Base-by-base conservation (phyloP, 148 eudicot genomes). In the Dianthus caryophyllus region DNA sequence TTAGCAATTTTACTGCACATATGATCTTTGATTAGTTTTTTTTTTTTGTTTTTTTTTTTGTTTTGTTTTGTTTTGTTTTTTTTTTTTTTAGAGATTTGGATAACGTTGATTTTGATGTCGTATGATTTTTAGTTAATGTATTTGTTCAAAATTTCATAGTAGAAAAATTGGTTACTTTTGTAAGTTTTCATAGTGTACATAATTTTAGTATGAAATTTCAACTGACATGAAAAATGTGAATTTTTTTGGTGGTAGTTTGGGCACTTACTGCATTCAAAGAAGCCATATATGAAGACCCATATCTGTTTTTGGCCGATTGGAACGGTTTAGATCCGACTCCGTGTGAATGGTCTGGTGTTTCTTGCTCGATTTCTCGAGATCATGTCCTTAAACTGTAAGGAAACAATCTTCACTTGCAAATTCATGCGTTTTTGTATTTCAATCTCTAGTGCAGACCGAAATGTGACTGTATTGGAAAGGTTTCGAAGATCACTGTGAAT, bases 211-310 rank as follows among this genome's bases (percentile, higher is more conserved):
- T 9, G 7, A 30, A 9, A 33, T 59, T 71, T 70, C 17, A 33
- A 46, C 27, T 72, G 57, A 61, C 52, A 46, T 41, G 64, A 63
- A 67, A 33, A 33, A 33, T 33, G 38, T 33, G 38, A 33, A 31
- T 41, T 41, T 4, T 33, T 41, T 41, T 41, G 73, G 64, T 58
- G 36, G 6, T 77, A 94, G 92, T 88, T 60, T 78, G 82, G 82
- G 96, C 87, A 44, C 87, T 94, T 17, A 78, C 72, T 65, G 67
- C 88, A 15, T 88, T 94, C 84, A 94, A 90, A 70, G 88, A 87
- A 83, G 93, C 96, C 14, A 84, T 94, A 74, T 83, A 81, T 75
- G 97, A 94, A 69, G 99, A 94, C 83, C 96, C 96, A 24, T 69
- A 68, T 73, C 68, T 88, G 64, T 87, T 79, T 80, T 79, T 94